A percentile compares a stretch with the other conserved stretches of the same genome.
These are phyloP conservation scores for Epichloe sp. DNA, from an alignment of 2,329 filamentous ascomycete species.

Conservation along the genomic window DNA sequence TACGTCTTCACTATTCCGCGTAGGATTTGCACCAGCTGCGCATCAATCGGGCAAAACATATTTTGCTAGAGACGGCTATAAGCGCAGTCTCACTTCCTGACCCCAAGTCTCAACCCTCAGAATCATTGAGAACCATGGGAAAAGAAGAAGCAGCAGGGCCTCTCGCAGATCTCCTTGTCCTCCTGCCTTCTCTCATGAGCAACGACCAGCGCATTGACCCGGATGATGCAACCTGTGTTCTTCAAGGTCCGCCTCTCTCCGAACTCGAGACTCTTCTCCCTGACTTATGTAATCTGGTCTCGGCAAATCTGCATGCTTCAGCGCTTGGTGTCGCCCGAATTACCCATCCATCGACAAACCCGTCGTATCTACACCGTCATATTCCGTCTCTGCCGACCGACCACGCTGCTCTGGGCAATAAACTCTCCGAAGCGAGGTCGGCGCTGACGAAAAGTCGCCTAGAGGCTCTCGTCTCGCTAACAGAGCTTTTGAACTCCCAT, in stretches of 20 bases:
- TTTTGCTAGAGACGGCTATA: conserved; percentile 39
- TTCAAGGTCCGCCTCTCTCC: conserved; percentile 36
- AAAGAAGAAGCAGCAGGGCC: conserved; percentile 24
- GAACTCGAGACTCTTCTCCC: conserved; percentile 35
- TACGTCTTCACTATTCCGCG: not conserved
- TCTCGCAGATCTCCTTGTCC: conserved; percentile 39
- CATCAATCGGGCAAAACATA: conserved; percentile 32
- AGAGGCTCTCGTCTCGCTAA: conserved; percentile 23
- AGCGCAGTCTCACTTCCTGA: conserved; percentile 26
- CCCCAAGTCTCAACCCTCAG: conserved; percentile 1
- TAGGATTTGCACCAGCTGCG: conserved; percentile 39
- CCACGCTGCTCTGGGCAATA: conserved; percentile 22
- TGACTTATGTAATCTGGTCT: conserved; percentile 32
- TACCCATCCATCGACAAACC: conserved; percentile 35
- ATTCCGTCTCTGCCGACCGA: conserved; percentile 35
- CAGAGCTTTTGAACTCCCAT: conserved; percentile 26
- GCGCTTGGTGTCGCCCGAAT: conserved; percentile 36
- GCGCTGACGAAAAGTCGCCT: conserved; percentile 27
- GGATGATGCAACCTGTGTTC: conserved; percentile 28
- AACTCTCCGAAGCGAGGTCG: conserved; percentile 17
- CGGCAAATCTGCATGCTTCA: conserved; percentile 33
- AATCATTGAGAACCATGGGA: conserved; percentile 4
- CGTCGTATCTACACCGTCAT: conserved; percentile 44
- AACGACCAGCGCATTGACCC: conserved; percentile 22
- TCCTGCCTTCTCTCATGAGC: conserved; percentile 37